A percentile compares a stretch with the other conserved stretches of the same genome.
These are phyloP conservation scores for Huntiella abstrusa DNA, from an alignment of 2,329 filamentous ascomycete species.

Conservation along the genomic window DNA sequence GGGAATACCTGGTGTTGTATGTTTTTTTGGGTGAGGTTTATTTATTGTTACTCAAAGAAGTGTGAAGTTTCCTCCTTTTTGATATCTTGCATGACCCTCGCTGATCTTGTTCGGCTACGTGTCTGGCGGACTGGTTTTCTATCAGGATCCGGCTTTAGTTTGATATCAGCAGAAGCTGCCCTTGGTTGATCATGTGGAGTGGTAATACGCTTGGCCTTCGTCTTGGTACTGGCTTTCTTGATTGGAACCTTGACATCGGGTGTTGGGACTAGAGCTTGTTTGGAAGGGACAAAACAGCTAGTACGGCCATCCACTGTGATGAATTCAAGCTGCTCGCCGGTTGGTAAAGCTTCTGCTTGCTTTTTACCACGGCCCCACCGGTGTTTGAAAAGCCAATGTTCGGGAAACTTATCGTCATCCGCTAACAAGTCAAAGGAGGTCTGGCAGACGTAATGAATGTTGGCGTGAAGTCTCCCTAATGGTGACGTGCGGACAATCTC, in stretches of 20 bases:
- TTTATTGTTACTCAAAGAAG: too few species aligned
- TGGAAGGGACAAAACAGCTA: slow-evolving; percentile 65
- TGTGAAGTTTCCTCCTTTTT: too few species aligned
- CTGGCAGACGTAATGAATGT: slow-evolving; percentile 61
- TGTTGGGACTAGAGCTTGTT: slow-evolving; percentile 31
- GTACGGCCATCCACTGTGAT: slow-evolving; percentile 82
- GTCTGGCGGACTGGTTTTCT: too few species aligned
- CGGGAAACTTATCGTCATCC: slow-evolving; percentile 67
- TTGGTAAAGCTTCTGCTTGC: slow-evolving; percentile 49
- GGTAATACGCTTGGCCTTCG: too few species aligned
- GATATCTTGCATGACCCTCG: too few species aligned
- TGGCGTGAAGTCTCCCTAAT: slow-evolving; percentile 36
- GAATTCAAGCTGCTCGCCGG: slow-evolving; percentile 67
- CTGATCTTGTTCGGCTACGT: too few species aligned
- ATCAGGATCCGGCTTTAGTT: too few species aligned
- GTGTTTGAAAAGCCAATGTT: slow-evolving; percentile 74
- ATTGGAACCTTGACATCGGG: slow-evolving; percentile 17
- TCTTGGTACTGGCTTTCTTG: slow-evolving; percentile 13
- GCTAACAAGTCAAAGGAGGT: slow-evolving; percentile 61
- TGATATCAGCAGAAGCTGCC: too few species aligned
- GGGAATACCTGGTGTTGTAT: slow-evolving; percentile 3
- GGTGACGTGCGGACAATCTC: neutral
- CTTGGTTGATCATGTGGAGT: too few species aligned
- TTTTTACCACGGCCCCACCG: slow-evolving; percentile 86
- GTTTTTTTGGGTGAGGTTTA: neutral